Evolutionary conservation across 1,284 basidiomycete genomes (phyloP).

Genomic region (Leccinum subfulvum): DNA sequence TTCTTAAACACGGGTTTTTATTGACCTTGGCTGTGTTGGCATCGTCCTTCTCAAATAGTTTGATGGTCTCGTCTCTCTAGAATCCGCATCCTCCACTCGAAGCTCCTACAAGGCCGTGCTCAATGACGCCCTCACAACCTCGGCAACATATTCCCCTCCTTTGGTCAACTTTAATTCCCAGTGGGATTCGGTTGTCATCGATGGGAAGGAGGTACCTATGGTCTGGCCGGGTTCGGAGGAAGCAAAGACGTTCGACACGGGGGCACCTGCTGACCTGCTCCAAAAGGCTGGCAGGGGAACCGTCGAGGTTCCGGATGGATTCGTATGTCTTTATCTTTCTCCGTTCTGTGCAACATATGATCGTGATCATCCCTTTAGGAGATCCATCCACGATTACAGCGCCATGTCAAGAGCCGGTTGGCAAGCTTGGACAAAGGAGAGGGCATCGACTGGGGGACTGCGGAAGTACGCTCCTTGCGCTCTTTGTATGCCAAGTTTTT

Average conservation of each 20-base stretch:
- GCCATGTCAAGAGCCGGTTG: constrained; percentile 79
- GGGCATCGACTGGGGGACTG: constrained; percentile 85
- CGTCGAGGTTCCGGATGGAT: constrained; percentile 69
- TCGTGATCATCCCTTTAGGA: constrained; percentile 43
- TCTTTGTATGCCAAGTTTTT: not conserved
- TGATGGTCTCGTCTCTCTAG: constrained; percentile 53
- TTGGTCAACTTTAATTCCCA: constrained; percentile 58
- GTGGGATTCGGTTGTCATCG: constrained; percentile 46
- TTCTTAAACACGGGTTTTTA: not conserved
- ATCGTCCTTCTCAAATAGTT: constrained; percentile 41
- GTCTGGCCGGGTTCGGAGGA: constrained; percentile 67
- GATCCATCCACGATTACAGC: constrained; percentile 74
- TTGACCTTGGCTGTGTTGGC: not conserved
- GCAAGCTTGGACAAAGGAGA: constrained; percentile 66
- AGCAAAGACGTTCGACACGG: constrained; percentile 67
- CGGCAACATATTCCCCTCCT: constrained; percentile 48
- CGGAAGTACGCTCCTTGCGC: constrained; percentile 55
- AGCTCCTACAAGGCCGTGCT: constrained; percentile 59
- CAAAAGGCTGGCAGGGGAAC: constrained; percentile 65
- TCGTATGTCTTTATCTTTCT: constrained; percentile 49
- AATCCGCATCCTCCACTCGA: constrained; percentile 52
- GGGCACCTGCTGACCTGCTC: constrained; percentile 54
- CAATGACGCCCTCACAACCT: constrained; percentile 54
- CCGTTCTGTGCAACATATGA: not conserved
- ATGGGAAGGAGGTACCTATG: constrained; percentile 38